Evolutionary conservation across 2,329 filamentous ascomycete genomes (phyloP), one percentile per base, ranked within the genome.

Genomic region (Clonostachys rosea): DNA sequence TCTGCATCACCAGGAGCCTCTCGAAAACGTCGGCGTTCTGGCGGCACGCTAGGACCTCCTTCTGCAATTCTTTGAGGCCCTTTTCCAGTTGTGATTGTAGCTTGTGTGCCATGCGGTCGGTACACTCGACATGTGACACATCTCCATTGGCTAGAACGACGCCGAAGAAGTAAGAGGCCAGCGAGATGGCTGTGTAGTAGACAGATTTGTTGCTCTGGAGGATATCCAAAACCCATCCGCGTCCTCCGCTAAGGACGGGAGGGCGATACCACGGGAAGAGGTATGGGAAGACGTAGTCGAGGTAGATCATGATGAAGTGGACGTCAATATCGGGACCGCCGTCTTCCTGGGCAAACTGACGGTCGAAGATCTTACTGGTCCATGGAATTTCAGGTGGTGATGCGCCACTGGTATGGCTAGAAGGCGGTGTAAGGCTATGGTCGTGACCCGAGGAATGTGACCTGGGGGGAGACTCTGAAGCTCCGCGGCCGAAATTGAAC

Each of bases 181-280:
- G 68, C 24, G 77, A 76, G 16, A 83, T 65, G 42, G 74, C 71
- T 3, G 76, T 75, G 58, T 83, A 78, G 59, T 76, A 81, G 17
- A 83, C 67, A 2, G 78, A 69, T 50, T 75, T 78, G 60, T 80
- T 83, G 49, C 70, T 74, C 47, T 78, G 70, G 10, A 84, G 66
- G 40, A 81, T 65, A 33, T 77, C 73, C 35, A 85, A 64, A 30
- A 85, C 67, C 82, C 81, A 86, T 24, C 76, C 73, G 43, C 77
- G 73, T 13, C 81, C 81, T n/a, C 78, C 75, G 47, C 77, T 67
- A 5, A 78, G 66, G 6, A 81, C 57, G 3, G 69, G 67, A 1
- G 82, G 81, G 4, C 72, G 72, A 60, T 84, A 85, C 57, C 83
- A 79, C 3, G 83, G 83, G 56, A 81, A 84, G 2, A 84, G 63